Evolutionary conservation across 2,329 filamentous ascomycete genomes (phyloP).

Genomic region (Chalaropsis thielavioides): DNA sequence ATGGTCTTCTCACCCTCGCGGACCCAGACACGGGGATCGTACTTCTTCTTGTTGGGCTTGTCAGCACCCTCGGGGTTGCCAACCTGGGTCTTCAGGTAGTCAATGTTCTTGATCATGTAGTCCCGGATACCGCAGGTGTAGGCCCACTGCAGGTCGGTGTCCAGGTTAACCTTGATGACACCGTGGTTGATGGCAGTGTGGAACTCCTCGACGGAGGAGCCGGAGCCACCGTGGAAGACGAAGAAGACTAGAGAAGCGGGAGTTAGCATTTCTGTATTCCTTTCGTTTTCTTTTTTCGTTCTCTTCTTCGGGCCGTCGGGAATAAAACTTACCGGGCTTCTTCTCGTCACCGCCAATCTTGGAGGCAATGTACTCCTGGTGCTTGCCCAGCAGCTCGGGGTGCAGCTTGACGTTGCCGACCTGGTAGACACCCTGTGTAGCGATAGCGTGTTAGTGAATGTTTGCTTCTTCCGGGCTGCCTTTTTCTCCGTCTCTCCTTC

Average conservation of each 20-base stretch:
- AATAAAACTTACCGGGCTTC: constrained; percentile 49
- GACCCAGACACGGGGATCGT: constrained; percentile 79
- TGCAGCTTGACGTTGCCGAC: constrained; percentile 93
- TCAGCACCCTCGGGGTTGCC: constrained; percentile 91
- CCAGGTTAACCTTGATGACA: constrained; percentile 98
- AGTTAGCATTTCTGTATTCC: not conserved
- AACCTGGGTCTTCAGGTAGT: constrained; percentile 74
- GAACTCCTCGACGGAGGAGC: constrained; percentile 83
- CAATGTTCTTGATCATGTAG: constrained; percentile 87
- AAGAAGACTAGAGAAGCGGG: constrained; percentile 50
- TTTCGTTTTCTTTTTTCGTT: not conserved
- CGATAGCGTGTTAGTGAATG: not conserved
- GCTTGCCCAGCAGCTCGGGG: constrained; percentile 90
- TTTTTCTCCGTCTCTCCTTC: not conserved
- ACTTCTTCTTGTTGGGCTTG: constrained; percentile 97
- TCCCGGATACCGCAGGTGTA: constrained; percentile 89
- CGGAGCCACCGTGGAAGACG: constrained; percentile 97
- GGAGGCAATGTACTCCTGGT: constrained; percentile 82
- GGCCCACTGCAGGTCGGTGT: constrained; percentile 93
- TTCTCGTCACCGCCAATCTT: constrained; percentile 52
- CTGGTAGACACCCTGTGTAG: constrained; percentile 67
- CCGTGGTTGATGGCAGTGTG: constrained; percentile 75
- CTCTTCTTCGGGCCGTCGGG: not conserved
- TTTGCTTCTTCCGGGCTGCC: too few species aligned
- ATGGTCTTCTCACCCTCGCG: constrained; percentile 97